Conservation (phyloP, 2,329 filamentous ascomycete species). For the Stagonosporopsis vannaccii region DNA sequence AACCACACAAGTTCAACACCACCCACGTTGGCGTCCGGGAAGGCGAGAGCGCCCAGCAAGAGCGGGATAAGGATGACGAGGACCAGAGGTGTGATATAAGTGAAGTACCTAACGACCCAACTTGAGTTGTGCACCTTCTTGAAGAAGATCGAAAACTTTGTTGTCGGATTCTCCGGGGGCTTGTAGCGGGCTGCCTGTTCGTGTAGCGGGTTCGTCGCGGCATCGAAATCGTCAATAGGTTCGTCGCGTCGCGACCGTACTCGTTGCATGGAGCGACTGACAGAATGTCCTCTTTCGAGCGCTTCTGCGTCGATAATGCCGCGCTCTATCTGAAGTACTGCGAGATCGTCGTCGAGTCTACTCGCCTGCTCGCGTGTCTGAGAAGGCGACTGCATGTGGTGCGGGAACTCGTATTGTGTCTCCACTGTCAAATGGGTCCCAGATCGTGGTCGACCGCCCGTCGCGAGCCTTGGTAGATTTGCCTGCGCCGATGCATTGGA, state of each 20-base stretch:
- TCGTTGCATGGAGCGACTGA: conserved; percentile 56
- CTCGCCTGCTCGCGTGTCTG: conserved; percentile 66
- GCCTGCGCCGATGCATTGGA: conserved; percentile 24
- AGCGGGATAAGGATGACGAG: conserved; percentile 72
- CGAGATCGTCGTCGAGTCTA: conserved; percentile 70
- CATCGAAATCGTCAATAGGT: conserved; percentile 70
- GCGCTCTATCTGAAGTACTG: conserved; percentile 70
- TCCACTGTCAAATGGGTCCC: conserved; percentile 58
- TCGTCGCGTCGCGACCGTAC: conserved; percentile 63
- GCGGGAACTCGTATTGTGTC: conserved; percentile 49
- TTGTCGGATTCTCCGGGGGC: conserved; percentile 68
- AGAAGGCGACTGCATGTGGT: conserved; percentile 58
- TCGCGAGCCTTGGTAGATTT: conserved; percentile 18
- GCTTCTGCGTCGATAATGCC: conserved; percentile 59
- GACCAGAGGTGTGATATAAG: conserved; percentile 72
- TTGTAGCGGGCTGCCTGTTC: conserved; percentile 71
- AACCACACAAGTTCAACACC: conserved; percentile 88
- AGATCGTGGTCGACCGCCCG: conserved; percentile 32
- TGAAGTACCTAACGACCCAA: conserved; percentile 72
- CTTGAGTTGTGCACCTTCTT: conserved; percentile 71
- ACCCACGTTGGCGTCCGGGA: conserved; percentile 68
- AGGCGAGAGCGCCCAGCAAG: conserved; percentile 68
- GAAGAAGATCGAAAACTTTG: conserved; percentile 68
- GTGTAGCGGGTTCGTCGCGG: conserved; percentile 72
- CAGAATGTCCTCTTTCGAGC: conserved; percentile 44